Evolutionary conservation across 257 asterid species (phyloP).

Genomic region (Petrea volubilis): DNA sequence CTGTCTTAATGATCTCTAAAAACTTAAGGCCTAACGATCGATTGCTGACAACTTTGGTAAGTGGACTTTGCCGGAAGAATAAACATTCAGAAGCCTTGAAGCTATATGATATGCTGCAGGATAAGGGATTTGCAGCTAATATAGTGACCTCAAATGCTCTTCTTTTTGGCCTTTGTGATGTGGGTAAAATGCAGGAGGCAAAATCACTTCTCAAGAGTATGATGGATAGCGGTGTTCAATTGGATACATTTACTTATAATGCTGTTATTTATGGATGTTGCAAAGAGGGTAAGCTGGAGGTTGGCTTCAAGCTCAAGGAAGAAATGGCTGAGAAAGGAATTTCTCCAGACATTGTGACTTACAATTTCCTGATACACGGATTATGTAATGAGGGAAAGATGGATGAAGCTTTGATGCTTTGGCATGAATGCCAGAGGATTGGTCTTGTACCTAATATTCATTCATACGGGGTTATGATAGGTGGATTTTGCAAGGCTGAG

Average conservation of each 20-base stretch:
- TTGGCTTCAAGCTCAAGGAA: slow-evolving; percentile 59
- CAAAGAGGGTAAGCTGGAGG: slow-evolving; percentile 59
- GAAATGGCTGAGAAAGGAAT: slow-evolving; percentile 68
- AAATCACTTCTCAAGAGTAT: slow-evolving; percentile 48
- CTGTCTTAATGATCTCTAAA: slow-evolving; percentile 57
- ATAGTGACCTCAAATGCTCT: slow-evolving; percentile 78
- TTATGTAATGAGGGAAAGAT: slow-evolving; percentile 53
- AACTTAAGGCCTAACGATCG: slow-evolving; percentile 56
- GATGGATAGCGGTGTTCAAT: slow-evolving; percentile 38
- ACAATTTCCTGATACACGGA: slow-evolving; percentile 56
- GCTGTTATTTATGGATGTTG: slow-evolving; percentile 69
- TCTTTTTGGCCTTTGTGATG: slow-evolving; percentile 65
- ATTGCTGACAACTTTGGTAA: slow-evolving; percentile 67
- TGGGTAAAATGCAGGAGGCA: slow-evolving; percentile 61
- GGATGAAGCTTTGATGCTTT: slow-evolving; percentile 71
- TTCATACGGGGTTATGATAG: slow-evolving; percentile 67
- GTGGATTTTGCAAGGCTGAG: slow-evolving; percentile 65
- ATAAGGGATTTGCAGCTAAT: slow-evolving; percentile 56
- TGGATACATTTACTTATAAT: slow-evolving; percentile 68
- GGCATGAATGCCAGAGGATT: slow-evolving; percentile 66
- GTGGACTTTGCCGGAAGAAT: slow-evolving; percentile 63
- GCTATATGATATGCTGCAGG: slow-evolving; percentile 52
- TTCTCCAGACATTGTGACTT: slow-evolving; percentile 57
- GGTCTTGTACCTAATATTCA: slow-evolving; percentile 53
- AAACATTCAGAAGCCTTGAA: slow-evolving; percentile 72